Evolutionary conservation across 2,329 filamentous ascomycete genomes (phyloP).

Genomic region (Nectriaceae sp.): DNA sequence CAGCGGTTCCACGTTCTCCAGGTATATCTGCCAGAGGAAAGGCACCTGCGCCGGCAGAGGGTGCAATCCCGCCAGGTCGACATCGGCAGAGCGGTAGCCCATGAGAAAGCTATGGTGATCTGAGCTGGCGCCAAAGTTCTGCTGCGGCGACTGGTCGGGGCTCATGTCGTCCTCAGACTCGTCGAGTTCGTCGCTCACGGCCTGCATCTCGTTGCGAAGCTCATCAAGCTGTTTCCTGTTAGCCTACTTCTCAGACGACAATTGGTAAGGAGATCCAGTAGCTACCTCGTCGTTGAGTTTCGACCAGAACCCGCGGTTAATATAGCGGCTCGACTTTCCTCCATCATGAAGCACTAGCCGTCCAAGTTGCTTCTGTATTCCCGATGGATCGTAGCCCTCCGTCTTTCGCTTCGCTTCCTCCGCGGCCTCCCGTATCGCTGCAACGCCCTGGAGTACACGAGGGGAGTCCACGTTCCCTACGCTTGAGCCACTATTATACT

Average conservation of each 20-base stretch:
- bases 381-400: too few species aligned
- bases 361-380: slow-evolving; percentile 46
- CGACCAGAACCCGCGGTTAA: slow-evolving; percentile 57
- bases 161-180: slow-evolving; percentile 41
- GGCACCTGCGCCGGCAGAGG: slow-evolving; percentile 58
- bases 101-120: slow-evolving; percentile 23
- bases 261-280: too few species aligned
- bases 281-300: slow-evolving; percentile 56
- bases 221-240: too few species aligned
- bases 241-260: too few species aligned
- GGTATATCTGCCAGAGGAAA: slow-evolving; percentile 52
- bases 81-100: slow-evolving; percentile 16
- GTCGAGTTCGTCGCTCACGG: slow-evolving; percentile 36
- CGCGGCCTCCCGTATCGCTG: slow-evolving; percentile 4
- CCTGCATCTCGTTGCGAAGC: slow-evolving; percentile 41
- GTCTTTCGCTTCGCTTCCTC: slow-evolving; percentile 4
- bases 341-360: slow-evolving; percentile 48
- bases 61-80: slow-evolving; percentile 42
- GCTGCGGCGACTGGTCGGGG: slow-evolving; percentile 23
- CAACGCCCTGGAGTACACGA: slow-evolving; percentile 17
- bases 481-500: slow-evolving; percentile 36
- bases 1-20: slow-evolving; percentile 52
- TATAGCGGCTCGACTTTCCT: slow-evolving; percentile 46
- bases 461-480: too few species aligned
- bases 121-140: not conserved